Conservation (phyloP, 345 rosid species). For the Hevea brasiliensis region DNA sequence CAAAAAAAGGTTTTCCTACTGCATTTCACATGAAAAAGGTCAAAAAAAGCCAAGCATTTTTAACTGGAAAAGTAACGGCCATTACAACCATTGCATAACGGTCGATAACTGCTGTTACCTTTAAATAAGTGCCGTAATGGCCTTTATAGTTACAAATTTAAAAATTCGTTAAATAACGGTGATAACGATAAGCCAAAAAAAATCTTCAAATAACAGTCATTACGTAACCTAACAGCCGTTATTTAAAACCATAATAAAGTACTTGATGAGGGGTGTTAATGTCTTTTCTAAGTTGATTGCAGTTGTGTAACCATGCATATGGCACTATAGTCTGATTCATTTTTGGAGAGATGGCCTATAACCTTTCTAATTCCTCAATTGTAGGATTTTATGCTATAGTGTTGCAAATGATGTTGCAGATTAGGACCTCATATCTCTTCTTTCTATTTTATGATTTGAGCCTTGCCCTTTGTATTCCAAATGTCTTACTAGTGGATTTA, state of each 20-base stretch:
- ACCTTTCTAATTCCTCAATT: background rate
- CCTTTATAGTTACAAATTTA: no score
- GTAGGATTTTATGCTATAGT: background rate
- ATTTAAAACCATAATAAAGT: background rate
- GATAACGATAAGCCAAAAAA: no score
- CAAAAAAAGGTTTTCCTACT: no score
- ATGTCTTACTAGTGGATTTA: constrained; percentile 13
- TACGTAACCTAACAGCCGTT: no score
- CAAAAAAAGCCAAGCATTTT: no score
- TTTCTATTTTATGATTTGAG: background rate
- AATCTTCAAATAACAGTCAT: no score
- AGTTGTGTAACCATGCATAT: background rate
- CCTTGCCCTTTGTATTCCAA: constrained; percentile 2
- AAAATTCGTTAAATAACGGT: no score
- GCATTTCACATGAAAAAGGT: no score
- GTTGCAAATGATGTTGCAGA: background rate
- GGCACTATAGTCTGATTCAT: background rate
- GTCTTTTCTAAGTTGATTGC: background rate
- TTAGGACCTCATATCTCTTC: background rate
- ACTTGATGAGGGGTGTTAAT: background rate
- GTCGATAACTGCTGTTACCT: no score
- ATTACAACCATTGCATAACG: no score
- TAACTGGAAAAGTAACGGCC: no score
- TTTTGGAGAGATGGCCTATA: background rate
- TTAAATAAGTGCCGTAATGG: no score